phyloP scores from a whole-genome alignment of 805 yeast species.

The Pichia thaimueangensis region DNA sequence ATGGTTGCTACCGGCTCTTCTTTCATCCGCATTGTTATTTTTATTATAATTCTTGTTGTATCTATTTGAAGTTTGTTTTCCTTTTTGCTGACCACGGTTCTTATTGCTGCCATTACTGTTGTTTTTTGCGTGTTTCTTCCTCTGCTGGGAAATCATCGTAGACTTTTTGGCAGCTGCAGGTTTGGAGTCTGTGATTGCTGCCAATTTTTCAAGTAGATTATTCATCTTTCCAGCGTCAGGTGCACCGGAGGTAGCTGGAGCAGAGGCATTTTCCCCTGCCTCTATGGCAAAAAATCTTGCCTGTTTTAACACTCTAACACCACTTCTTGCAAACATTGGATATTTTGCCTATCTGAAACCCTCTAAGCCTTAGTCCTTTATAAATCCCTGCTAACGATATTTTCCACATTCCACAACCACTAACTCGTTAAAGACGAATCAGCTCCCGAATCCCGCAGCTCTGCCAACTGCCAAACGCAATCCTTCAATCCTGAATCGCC shows the following conservation, averaged over 20 bases:
- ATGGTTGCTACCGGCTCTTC: background rate
- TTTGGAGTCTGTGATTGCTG: background rate
- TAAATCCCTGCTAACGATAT: too few relatives aligned
- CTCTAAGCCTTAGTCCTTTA: too few relatives aligned
- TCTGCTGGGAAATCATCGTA: conserved; percentile 2
- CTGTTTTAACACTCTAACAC: background rate
- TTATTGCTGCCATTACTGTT: background rate
- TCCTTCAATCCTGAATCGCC: too few relatives aligned
- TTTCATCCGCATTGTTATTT: background rate
- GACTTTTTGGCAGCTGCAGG: background rate
- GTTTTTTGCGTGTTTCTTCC: background rate
- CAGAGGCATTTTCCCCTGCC: background rate
- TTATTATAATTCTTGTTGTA: conserved; percentile 1
- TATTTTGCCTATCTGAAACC: background rate
- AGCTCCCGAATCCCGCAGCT: too few relatives aligned
- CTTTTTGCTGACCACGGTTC: background rate
- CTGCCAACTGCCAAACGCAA: too few relatives aligned
- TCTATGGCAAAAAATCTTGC: background rate
- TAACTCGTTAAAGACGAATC: too few relatives aligned
- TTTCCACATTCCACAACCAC: too few relatives aligned
- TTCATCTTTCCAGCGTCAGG: conserved; percentile 3
- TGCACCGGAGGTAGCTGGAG: background rate
- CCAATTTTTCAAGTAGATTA: conserved; percentile 3
- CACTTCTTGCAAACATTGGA: conserved; percentile 1
- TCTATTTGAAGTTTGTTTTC: conserved; percentile 2